Conservation (phyloP, 441 rosid species). For the Adansonia grandidieri region DNA sequence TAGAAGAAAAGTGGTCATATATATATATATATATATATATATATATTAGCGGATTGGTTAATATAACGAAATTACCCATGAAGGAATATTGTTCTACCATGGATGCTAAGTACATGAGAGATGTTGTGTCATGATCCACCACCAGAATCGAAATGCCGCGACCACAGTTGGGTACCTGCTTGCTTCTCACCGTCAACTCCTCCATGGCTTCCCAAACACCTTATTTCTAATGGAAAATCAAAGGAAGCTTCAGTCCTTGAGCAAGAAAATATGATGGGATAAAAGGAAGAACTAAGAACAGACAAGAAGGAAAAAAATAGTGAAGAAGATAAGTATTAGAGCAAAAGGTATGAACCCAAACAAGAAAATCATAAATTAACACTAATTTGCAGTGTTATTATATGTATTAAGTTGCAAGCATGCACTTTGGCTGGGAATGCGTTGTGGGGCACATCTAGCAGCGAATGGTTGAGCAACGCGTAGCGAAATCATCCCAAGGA, state of each 20-base stretch:
- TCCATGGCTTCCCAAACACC: background rate
- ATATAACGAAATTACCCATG: constrained; percentile 35
- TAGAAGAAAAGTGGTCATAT: background rate
- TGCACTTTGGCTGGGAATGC: too few relatives aligned
- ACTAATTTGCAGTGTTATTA: too few relatives aligned
- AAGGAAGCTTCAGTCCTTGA: too few relatives aligned
- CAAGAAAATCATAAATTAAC: too few relatives aligned
- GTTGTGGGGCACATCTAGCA: background rate
- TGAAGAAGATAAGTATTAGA: too few relatives aligned
- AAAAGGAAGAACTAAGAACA: too few relatives aligned
- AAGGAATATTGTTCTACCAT: constrained; percentile 44
- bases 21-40: background rate
- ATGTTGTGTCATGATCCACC: constrained; percentile 47
- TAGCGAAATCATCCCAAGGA: background rate
- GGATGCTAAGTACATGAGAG: constrained; percentile 36
- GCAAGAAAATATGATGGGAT: too few relatives aligned
- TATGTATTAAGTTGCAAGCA: too few relatives aligned
- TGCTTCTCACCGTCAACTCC: background rate
- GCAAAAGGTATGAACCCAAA: too few relatives aligned
- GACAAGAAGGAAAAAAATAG: too few relatives aligned
- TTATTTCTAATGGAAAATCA: too few relatives aligned
- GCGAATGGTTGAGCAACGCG: background rate
- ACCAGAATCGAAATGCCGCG: constrained; percentile 37
- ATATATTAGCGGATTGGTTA: background rate
- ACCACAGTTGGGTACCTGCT: constrained; percentile 33